phyloP scores from a whole-genome alignment of 2,329 filamentous ascomycete genomes.

The Penicillium sp. region DNA sequence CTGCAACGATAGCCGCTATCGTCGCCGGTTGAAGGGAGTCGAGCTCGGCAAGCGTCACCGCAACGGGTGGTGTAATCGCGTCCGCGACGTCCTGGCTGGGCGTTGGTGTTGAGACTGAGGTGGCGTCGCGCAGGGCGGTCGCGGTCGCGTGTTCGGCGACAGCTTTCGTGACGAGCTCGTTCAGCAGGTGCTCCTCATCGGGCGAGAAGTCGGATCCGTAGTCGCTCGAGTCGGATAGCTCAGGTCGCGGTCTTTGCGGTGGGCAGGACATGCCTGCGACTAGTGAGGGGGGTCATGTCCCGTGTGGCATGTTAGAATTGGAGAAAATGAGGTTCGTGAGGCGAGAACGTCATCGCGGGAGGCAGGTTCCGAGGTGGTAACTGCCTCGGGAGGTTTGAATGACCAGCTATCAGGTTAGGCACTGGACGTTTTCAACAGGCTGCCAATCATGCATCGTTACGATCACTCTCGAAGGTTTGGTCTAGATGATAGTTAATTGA shows the following conservation, averaged over 20 bases:
- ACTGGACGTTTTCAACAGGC: constrained; percentile 9
- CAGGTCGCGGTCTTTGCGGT: constrained; percentile 18
- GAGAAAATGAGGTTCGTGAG: neutral
- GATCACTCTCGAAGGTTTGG: no score
- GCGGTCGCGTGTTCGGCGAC: constrained; percentile 35
- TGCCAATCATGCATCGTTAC: neutral
- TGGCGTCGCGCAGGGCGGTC: constrained; percentile 12
- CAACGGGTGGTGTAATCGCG: constrained; percentile 6
- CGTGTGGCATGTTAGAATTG: constrained; percentile 10
- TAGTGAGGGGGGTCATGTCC: constrained; percentile 23
- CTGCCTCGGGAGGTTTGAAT: constrained; percentile 5
- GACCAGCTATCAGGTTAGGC: neutral
- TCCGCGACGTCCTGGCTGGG: constrained; percentile 20
- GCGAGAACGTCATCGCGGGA: constrained; percentile 17
- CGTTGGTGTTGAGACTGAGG: constrained; percentile 17
- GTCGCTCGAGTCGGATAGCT: constrained; percentile 49
- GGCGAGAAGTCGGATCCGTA: constrained; percentile 65
- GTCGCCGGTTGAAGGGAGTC: constrained; percentile 20
- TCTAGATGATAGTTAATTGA: neutral
- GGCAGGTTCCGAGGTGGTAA: neutral
- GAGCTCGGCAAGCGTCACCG: constrained; percentile 17
- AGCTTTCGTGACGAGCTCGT: constrained; percentile 52
- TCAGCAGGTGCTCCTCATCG: constrained; percentile 58
- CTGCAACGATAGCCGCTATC: constrained; percentile 28
- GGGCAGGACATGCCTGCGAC: constrained; percentile 38